These are phyloP conservation scores for Rubroshorea leprosula DNA, from an alignment of 345 rosid species.

Conservation along the genomic window DNA sequence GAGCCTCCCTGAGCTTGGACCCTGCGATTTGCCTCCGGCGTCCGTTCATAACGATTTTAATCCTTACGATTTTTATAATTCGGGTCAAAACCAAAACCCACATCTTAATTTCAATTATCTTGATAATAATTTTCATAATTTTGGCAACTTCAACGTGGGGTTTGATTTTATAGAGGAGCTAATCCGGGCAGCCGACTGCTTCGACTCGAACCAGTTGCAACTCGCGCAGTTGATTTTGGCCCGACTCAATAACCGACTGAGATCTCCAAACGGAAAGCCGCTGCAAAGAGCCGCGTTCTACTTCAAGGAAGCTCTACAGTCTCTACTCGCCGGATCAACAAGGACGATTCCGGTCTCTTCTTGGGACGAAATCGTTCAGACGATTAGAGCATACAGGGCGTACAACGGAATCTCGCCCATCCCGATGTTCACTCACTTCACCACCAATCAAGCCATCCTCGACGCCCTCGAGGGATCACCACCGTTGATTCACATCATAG, in stretches of 20 bases:
- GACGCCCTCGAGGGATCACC: constrained; percentile 55
- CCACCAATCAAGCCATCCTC: constrained; percentile 76
- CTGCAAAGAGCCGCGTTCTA: constrained; percentile 79
- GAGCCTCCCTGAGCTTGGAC: constrained; percentile 23
- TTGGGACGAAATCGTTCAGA: constrained; percentile 69
- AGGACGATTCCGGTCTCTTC: constrained; percentile 42
- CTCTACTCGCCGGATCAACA: constrained; percentile 44
- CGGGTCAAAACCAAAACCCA: constrained; percentile 27
- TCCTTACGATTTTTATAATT: constrained; percentile 37
- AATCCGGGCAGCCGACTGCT: constrained; percentile 67
- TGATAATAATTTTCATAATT: constrained; percentile 26
- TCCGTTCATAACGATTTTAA: constrained; percentile 38
- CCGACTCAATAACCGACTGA: constrained; percentile 62
- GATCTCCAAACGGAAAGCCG: constrained; percentile 64
- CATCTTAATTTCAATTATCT: constrained; percentile 10
- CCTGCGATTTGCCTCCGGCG: constrained; percentile 19
- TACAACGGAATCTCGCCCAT: constrained; percentile 77
- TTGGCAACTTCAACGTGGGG: constrained; percentile 22
- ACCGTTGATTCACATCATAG: constrained; percentile 69
- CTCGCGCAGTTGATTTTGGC: constrained; percentile 72
- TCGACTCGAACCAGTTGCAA: constrained; percentile 73
- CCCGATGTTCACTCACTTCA: constrained; percentile 87
- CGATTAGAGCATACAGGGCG: constrained; percentile 60
- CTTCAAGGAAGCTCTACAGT: constrained; percentile 80
- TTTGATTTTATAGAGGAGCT: constrained; percentile 73